Percentiles rank a stretch among this genome's conserved stretches.
Conservation (phyloP, 2,329 filamentous ascomycete species). For the Didymella exigua region DNA sequence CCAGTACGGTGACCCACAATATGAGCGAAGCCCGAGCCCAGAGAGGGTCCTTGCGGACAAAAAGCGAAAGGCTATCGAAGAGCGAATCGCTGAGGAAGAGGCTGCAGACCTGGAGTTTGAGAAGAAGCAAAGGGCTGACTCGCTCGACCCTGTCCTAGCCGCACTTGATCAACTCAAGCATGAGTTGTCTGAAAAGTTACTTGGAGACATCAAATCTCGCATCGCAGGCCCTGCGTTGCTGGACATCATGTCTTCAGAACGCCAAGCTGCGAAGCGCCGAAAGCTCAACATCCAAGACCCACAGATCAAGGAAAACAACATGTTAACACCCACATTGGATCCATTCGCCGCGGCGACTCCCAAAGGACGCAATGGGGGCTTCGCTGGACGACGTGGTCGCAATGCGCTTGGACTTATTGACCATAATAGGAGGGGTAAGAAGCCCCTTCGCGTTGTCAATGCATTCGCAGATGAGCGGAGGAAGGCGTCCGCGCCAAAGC, state of each 20-base stretch:
- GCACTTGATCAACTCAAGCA: constrained; percentile 78
- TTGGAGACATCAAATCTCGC: constrained; percentile 86
- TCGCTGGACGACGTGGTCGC: constrained; percentile 50
- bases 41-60: constrained; percentile 55
- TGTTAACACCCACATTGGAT: constrained; percentile 63
- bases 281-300: constrained; percentile 78
- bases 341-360: constrained; percentile 69
- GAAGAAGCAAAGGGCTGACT: constrained; percentile 82
- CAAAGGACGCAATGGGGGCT: constrained; percentile 51
- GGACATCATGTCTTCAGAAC: constrained; percentile 79
- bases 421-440: constrained; percentile 51
- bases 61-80: constrained; percentile 68
- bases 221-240: constrained; percentile 82
- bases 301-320: constrained; percentile 61
- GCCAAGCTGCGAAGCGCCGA: constrained; percentile 78
- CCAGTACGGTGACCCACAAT: constrained; percentile 68
- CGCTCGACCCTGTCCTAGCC: constrained; percentile 87
- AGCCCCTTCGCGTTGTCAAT: constrained; percentile 49
- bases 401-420: constrained; percentile 54
- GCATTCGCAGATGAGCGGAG: constrained; percentile 64
- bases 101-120: constrained; percentile 87
- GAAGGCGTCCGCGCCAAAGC: constrained; percentile 59
- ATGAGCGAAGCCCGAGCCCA: constrained; percentile 61
- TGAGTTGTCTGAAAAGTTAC: constrained; percentile 84
- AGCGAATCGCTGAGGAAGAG: constrained; percentile 72